Base-by-base conservation (phyloP, 2,329 filamentous ascomycete genomes). In the Penicillium sumatraense region DNA sequence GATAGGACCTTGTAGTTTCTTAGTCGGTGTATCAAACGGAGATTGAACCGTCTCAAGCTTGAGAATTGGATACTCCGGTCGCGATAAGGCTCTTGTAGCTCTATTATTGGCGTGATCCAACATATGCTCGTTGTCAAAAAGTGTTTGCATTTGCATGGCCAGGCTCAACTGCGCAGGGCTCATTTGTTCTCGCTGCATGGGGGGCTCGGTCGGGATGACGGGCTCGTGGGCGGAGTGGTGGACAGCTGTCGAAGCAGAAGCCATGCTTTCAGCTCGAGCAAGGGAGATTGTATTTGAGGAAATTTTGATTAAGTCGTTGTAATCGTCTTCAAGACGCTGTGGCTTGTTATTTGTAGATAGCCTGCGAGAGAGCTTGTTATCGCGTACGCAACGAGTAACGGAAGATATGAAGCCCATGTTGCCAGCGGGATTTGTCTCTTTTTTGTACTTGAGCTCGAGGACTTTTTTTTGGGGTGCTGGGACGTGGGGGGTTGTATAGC, bases 321-420 rank as follows among this genome's bases (percentile, higher is more conserved):
- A 53, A 33, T 66, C 63, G 27, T 65, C 63, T 24, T 64, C 59
- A 9, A 52, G 50, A 35, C 49, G 50, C 13, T 56, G 55, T 10
- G 50, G 51, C 31, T 50, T 58, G n/a, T 49, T 49, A 21, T 56
- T 58, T 13, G 47, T 57, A 20, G 60, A 63, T 7, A 59, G 49
- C 41, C 56, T 56, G 42, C 49, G 54, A 4, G 63, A 62, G 24
- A 64, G 44, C 29, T 49, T 55, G 31, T 57, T 59, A 4, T 58
- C 60, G 20, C 60, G 55, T 18, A 66, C 38, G 24, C 55, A 56
- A 29, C 54, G 62, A 9, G 53, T n/a, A 5, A 66, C 24, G 7
- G 61, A 60, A 10, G 59, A 51, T 27, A 64, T 62, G 31, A 66
- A 58, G 23, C 63, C 61, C 63, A 66, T 66, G 18, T 5, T 56